Evolutionary conservation across 768 basidiomycete species (phyloP).

Genomic region (Leccinum ochraceum): DNA sequence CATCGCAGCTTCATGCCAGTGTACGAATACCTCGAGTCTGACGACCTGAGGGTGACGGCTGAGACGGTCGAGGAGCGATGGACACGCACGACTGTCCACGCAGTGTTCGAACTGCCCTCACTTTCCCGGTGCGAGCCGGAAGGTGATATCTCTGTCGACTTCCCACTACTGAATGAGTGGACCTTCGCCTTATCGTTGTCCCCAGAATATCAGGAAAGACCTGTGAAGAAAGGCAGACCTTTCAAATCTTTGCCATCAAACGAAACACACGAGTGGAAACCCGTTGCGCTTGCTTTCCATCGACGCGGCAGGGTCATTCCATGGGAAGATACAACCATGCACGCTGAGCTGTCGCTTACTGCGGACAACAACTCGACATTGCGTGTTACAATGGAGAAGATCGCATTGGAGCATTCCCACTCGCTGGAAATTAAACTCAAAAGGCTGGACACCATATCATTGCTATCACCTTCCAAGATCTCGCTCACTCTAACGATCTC

Average conservation of each 20-base stretch:
- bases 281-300: constrained; percentile 17
- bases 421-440: not conserved
- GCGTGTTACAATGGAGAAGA: not conserved
- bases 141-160: not conserved
- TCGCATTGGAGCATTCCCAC: constrained; percentile 4
- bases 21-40: not conserved
- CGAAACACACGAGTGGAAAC: constrained; percentile 1
- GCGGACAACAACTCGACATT: not conserved
- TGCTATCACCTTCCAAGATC: not conserved
- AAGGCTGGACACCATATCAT: not conserved
- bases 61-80: constrained; percentile 18
- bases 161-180: constrained; percentile 20
- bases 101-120: not conserved
- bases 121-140: not conserved
- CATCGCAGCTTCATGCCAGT: constrained; percentile 1
- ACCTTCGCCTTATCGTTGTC: constrained; percentile 17
- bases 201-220: not conserved
- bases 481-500: constrained; percentile 18
- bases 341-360: constrained; percentile 11
- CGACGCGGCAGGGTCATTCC: not conserved
- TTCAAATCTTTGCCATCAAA: not conserved
- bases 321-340: constrained; percentile 20
- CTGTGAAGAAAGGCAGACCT: not conserved
- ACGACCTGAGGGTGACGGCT: not conserved
- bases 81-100: constrained; percentile 14